Percentiles rank a stretch among this genome's conserved stretches.
Evolutionary conservation across 768 basidiomycete genomes (phyloP).

Genomic region (Russula brevipes): DNA sequence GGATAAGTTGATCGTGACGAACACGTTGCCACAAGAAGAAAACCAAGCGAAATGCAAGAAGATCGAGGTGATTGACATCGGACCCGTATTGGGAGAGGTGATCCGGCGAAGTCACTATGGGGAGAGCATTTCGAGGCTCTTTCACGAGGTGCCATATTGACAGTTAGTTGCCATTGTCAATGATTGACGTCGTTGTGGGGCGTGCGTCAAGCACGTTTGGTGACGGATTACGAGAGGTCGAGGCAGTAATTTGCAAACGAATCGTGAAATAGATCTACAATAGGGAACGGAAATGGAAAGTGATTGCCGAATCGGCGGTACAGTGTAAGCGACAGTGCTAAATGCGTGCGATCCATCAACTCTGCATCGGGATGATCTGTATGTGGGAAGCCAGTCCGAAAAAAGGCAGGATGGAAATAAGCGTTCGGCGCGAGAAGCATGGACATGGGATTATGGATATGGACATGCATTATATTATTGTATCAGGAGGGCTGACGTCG

Average conservation of each 20-base stretch:
- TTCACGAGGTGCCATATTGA: constrained; percentile 87
- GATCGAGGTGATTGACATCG: constrained; percentile 93
- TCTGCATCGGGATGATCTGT: constrained; percentile 20
- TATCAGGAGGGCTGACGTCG: constrained; percentile 13
- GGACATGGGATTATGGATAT: not conserved
- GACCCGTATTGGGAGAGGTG: constrained; percentile 91
- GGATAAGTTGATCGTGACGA: constrained; percentile 95
- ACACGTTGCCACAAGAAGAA: constrained; percentile 87
- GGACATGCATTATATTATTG: not conserved
- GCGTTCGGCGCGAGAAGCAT: constrained; percentile 15
- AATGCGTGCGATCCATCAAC: constrained; percentile 15
- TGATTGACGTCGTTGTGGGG: constrained; percentile 8
- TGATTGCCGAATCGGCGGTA: not conserved
- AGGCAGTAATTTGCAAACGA: not conserved
- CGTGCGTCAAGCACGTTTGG: not conserved
- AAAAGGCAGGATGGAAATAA: constrained; percentile 17
- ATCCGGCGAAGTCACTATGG: constrained; percentile 96
- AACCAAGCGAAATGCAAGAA: constrained; percentile 69
- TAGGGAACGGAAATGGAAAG: not conserved
- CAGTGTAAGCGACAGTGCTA: constrained; percentile 1
- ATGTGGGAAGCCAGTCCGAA: constrained; percentile 4
- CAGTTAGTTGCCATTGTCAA: not conserved
- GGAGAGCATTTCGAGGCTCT: constrained; percentile 86
- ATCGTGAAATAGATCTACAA: constrained; percentile 7
- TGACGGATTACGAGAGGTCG: no score